A percentile compares a stretch with the other conserved stretches of the same genome.
These are phyloP conservation scores for Lipomyces starkeyi DNA, from an alignment of 805 yeast species.

Conservation along the genomic window DNA sequence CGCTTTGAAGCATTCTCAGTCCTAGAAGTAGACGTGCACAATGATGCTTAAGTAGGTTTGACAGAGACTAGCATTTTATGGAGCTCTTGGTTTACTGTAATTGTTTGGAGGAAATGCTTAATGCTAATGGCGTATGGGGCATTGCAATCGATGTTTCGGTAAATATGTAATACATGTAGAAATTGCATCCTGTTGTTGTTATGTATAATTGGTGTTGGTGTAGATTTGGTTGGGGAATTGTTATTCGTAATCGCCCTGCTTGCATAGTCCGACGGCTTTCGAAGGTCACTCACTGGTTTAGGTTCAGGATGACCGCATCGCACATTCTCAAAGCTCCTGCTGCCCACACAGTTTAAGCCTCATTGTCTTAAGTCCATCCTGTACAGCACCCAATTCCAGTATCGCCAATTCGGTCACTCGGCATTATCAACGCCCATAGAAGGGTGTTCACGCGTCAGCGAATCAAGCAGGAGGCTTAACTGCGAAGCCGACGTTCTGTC, in stretches of 20 bases:
- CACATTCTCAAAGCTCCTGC: not conserved
- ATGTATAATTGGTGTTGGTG: not conserved
- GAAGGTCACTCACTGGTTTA: too few relatives aligned
- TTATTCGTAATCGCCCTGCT: too few relatives aligned
- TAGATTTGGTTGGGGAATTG: too few relatives aligned
- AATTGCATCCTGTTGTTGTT: not conserved
- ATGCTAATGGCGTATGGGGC: not conserved
- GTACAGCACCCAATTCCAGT: not conserved
- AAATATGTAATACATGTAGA: not conserved
- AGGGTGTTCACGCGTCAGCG: not conserved
- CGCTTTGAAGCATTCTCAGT: constrained; percentile 44
- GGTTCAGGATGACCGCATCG: not conserved
- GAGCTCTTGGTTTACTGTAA: not conserved
- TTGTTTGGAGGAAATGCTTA: not conserved
- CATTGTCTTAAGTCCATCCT: too few relatives aligned
- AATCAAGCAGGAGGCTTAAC: not conserved
- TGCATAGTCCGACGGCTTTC: too few relatives aligned
- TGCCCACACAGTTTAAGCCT: too few relatives aligned
- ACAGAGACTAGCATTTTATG: not conserved
- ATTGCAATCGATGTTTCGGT: not conserved
- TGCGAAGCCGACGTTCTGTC: not conserved
- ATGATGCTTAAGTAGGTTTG: not conserved
- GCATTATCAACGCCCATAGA: not conserved
- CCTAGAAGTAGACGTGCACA: not conserved
- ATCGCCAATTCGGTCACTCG: not conserved